Evolutionary conservation across 768 basidiomycete genomes (phyloP).

Genomic region (Lactifluus piperatus): DNA sequence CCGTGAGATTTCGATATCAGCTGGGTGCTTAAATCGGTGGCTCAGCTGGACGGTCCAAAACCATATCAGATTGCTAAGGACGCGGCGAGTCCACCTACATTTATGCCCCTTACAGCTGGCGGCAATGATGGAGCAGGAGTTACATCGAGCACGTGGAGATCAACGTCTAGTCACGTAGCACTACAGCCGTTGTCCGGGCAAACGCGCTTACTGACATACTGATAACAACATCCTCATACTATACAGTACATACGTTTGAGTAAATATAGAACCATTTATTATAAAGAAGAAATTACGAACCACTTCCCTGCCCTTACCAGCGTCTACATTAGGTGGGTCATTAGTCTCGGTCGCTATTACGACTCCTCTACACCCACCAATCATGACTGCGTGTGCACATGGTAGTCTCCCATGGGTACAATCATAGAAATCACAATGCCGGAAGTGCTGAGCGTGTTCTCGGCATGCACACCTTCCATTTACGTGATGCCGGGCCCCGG

Average conservation of each 20-base stretch:
- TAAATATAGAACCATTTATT: too few species aligned
- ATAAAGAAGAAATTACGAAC: too few species aligned
- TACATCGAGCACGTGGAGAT: neutral
- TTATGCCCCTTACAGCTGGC: constrained; percentile 1
- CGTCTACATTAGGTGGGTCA: neutral
- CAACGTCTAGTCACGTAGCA: neutral
- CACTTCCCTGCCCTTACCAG: neutral
- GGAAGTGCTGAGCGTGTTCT: neutral
- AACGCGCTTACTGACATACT: too few species aligned
- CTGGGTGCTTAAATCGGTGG: constrained; percentile 61
- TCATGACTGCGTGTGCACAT: neutral
- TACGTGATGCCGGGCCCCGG: neutral
- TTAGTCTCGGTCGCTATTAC: too few species aligned
- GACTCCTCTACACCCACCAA: neutral
- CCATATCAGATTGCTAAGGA: constrained; percentile 11
- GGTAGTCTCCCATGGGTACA: neutral
- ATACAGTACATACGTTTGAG: too few species aligned
- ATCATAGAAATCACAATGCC: neutral
- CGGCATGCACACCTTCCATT: neutral
- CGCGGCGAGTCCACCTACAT: neutral
- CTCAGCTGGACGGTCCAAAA: constrained; percentile 24
- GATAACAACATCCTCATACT: too few species aligned
- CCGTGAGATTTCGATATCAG: constrained; percentile 55
- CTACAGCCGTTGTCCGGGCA: too few species aligned
- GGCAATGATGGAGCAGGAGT: constrained; percentile 10